Evolutionary conservation across 108 stramenopile genomes (phyloP), one percentile per base, ranked within the genome.

Genomic region (Discostella stelligeroides): DNA sequence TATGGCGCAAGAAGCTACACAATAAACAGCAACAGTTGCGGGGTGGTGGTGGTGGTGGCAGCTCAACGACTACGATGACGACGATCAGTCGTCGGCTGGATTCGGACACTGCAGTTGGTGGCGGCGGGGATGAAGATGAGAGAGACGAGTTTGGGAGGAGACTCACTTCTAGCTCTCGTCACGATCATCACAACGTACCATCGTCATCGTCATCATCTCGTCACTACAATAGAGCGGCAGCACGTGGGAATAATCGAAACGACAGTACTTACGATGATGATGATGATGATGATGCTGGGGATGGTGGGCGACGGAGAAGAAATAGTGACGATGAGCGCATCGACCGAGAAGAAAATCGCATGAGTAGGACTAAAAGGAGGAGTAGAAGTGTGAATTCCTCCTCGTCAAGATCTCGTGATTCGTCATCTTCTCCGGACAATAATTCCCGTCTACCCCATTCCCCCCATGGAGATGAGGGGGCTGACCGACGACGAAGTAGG

Each of bases 401-500:
- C 6, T 34, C 34, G 6, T 34, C 34, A 6, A 34, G 34, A 34
- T 34, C 34, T 34, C 34, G 34, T 34, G 34, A 34, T 34, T 34
- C 34, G 3, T 34, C 34, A 34, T 34, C 34, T 34, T 34, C 34
- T 34, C 6, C 34, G 3, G 5, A 6, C 6, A 6, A 34, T 34
- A 34, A 5, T 34, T 6, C 6, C 6, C 34, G 34, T 34, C 34
- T 34, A 5, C 34, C 34, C 5, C 6, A 45, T 45, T 45, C 43
- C 2, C 12, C 43, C 43, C 43, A 45, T 17, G 15, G 43, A 15
- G 47, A 61, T 9, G 68, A 91, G 27, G 8, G 92, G 89, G n/a
- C n/a, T n/a, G 9, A 85, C 74, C 41, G 93, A 54, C 57, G 86
- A 80, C 45, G 66, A 72, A 24, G 80, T 25, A 20, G 1, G 7